Base-by-base conservation (phyloP, 2,329 filamentous ascomycete genomes). In the Colletotrichum coccodes region DNA sequence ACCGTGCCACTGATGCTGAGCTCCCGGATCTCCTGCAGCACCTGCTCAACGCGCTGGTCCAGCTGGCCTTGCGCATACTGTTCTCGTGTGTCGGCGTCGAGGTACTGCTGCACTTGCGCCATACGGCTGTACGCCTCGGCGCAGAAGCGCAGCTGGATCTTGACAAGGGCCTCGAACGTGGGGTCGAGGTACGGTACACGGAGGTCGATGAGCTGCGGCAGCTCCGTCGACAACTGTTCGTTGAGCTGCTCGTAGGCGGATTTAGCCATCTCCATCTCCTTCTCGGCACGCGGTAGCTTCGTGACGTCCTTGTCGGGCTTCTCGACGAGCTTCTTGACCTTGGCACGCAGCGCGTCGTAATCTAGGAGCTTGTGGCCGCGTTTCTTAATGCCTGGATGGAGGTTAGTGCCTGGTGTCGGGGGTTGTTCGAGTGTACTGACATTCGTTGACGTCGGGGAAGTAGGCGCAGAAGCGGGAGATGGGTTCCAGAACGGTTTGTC, bases 231-330 rank as follows among this genome's bases (percentile, higher is more conserved):
- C 60, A 99, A 89, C 80, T 98, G 97, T 76, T 98, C 95, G 82
- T 99, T 99, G 75, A 99, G 87, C 82, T 97, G 94, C 79, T 99
- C 96, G 84, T 99, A 99, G 11, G 94, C 93, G 64, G 90, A 90
- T 81, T 93, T 95, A 72, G 95, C 94, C 88, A 98, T 94, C 75
- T 98, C 95, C 79, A 94, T 91, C 82, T 99, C 97, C 85, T 97
- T 97, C 80, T 99, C 96, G 28, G 95, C 94, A 64, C 95, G 93
- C 2, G 97, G 96, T 62, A 99, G 90, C 84, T 98, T 99, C 60
- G 94, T 95, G 16, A 94, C 94, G 78, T 99, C 96, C 86, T 99
- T 99, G 86, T 99, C 96, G 53, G 96, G 96, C 85, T 99, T 98
- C 82, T 99, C 97, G 60, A 94, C 94, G 44, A 99, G 90, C 80